Evolutionary conservation across 306 rosid species (phyloP), one percentile per base, ranked within the genome.

Genomic region (Arachis stenosperma): DNA sequence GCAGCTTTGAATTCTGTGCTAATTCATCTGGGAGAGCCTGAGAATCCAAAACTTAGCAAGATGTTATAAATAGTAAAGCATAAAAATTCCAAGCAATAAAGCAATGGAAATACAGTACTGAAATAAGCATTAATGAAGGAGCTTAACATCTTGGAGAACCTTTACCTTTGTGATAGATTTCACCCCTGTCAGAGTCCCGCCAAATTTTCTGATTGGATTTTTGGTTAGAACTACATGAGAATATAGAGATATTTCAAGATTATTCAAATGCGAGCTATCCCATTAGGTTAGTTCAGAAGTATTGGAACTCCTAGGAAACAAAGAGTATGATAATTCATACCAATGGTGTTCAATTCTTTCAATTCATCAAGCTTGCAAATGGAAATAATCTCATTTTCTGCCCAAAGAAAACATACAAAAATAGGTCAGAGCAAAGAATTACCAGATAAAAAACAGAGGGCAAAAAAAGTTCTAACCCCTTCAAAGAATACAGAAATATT

Each of bases 311-410:
- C 8, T 51, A 61, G 17, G 63, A 80, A 73, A 43, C n/a, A 62
- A 4, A 62, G 44, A 61, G 67, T 12, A 44, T 11, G 62, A 71
- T 67, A 69, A 79, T 10, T 13, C 86, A 67, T 93, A 91, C 97
- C 97, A 46, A 93, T 89, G 76, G 98, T 93, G 71, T 91, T 91
- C 94, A 93, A 84, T 15, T 89, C 87, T 78, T 84, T 89, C 87
- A 94, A 65, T 69, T 74, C 88, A 73, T 86, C 89, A 81, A 94
- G 91, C 80, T 73, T 85, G 91, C 90, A 86, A 81, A 94, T 85
- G 43, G 95, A 94, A 74, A n/a, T 55, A 78, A 94, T 91, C 78
- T 88, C 86, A 81, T 94, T 94, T 39, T 94, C 98, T 90, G 87
- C 66, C 56, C 69, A 74, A 71, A 46, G 75, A 66, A 68, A 57